phyloP scores from a whole-genome alignment of 306 rosid species.

The Betula pendula region DNA sequence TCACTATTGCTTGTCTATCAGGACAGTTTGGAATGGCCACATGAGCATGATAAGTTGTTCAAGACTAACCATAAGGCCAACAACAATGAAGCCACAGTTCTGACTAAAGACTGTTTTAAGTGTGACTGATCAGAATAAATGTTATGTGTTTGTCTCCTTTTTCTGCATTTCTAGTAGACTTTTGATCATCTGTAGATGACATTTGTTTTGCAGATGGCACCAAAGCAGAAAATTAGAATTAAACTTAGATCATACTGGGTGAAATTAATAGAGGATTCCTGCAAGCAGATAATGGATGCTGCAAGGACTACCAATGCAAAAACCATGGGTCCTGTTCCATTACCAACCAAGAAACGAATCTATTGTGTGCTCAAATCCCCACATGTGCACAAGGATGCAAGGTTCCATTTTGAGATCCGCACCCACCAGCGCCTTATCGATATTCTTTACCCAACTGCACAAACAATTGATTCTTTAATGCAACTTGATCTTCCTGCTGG shows the following conservation, averaged over 20 bases:
- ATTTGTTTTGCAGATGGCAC: constrained; percentile 60
- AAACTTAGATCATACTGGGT: constrained; percentile 96
- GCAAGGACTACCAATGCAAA: constrained; percentile 91
- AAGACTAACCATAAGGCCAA: neutral
- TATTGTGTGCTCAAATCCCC: constrained; percentile 91
- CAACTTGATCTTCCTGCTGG: constrained; percentile 97
- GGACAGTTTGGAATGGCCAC: neutral
- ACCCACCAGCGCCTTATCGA: constrained; percentile 98
- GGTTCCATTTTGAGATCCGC: constrained; percentile 91
- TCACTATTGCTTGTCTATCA: neutral
- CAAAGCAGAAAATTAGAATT: constrained; percentile 94
- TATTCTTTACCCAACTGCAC: constrained; percentile 91
- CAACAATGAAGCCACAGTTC: neutral
- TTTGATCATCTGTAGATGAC: constrained; percentile 22
- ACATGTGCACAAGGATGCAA: constrained; percentile 90
- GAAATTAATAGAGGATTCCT: constrained; percentile 88
- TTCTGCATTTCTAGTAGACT: neutral
- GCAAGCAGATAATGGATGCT: constrained; percentile 96
- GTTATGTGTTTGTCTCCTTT: neutral
- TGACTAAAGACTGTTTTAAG: neutral
- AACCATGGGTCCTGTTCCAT: constrained; percentile 99
- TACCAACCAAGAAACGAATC: constrained; percentile 85
- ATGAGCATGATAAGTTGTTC: neutral
- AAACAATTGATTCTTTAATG: constrained; percentile 94
- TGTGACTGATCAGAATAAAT: neutral